Conservation (phyloP, 371 early-diverging fungal genomes). For the Coemansia sp. region DNA sequence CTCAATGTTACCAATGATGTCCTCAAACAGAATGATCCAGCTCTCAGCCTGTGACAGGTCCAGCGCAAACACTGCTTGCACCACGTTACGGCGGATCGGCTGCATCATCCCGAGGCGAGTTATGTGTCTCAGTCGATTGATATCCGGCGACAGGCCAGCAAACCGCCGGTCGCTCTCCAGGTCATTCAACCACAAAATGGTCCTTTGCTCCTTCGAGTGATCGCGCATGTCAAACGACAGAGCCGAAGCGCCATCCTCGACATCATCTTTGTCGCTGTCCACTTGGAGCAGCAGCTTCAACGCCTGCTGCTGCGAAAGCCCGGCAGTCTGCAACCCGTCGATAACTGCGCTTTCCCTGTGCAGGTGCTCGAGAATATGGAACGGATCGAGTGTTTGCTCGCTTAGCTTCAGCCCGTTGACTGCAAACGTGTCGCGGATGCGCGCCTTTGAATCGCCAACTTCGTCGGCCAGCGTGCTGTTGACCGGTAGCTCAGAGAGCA, state of each 20-base stretch:
- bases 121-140: slow-evolving; percentile 61
- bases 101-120: slow-evolving; percentile 69
- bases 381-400: slow-evolving; percentile 38
- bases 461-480: slow-evolving; percentile 29
- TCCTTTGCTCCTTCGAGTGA: slow-evolving; percentile 48
- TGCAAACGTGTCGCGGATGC: slow-evolving; percentile 7
- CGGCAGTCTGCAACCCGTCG: slow-evolving; percentile 54
- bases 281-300: slow-evolving; percentile 59
- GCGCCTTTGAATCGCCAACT: background rate
- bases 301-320: slow-evolving; percentile 61
- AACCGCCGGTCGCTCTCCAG: slow-evolving; percentile 81
- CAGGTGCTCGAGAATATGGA: slow-evolving; percentile 43
- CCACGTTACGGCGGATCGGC: slow-evolving; percentile 70
- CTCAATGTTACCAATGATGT: slow-evolving; percentile 61
- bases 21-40: slow-evolving; percentile 57
- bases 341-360: slow-evolving; percentile 56
- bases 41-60: slow-evolving; percentile 60
- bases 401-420: slow-evolving; percentile 45
- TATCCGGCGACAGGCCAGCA: slow-evolving; percentile 60
- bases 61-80: slow-evolving; percentile 65
- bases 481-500: slow-evolving; percentile 56
- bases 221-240: slow-evolving; percentile 80
- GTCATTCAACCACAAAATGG: slow-evolving; percentile 86
- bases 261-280: slow-evolving; percentile 8
- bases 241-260: background rate